Base-by-base conservation (phyloP, 805 yeast species). In the Pichia exigua region DNA sequence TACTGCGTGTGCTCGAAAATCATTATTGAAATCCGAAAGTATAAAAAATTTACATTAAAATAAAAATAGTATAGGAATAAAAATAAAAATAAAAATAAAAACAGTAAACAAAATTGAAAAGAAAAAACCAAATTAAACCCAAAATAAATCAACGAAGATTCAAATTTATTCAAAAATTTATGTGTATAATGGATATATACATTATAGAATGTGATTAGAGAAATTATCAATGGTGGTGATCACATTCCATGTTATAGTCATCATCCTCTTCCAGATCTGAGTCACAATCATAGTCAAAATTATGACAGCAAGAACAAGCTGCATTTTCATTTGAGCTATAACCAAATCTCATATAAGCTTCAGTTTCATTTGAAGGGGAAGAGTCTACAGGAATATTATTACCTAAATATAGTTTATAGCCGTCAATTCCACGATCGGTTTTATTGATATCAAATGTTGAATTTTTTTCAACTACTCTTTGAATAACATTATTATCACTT, bases 381-480 rank as follows among this genome's bases (percentile, higher is more conserved):
- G 50, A 55, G 38, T 57, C 57, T 9, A 53, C 20, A 20, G 49
- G n/a, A 4, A 61, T 59, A 49, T 56, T 54, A 17, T 53, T 58
- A n/a, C 67, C 67, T 17, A 64, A 47, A 50, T 62, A 58, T 42
- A 68, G 51, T 43, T 57, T 65, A 54, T 69, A 69, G 17, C 73
- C 73, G 52, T 69, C 73, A 18, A 69, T 68, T 42, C 73, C 73
- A 35, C 62, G 59, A 20, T 61, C 52, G 11, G 60, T 56, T 28
- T 68, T 59, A 42, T 59, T 58, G 27, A 69, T 50, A 55, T 69
- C 70, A 48, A 69, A 68, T 8, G 67, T 55, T 2, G 70, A 64
- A 38, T 62, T 60, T 58, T 77, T 75, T 60, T 80, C 84, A 51
- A 80, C 73, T 42, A 71, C 69, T 47, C 79, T 72, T 30, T 74